These are phyloP conservation scores for Vitellaria paradoxa DNA, from an alignment of 179 eudicot genomes.

Conservation along the genomic window DNA sequence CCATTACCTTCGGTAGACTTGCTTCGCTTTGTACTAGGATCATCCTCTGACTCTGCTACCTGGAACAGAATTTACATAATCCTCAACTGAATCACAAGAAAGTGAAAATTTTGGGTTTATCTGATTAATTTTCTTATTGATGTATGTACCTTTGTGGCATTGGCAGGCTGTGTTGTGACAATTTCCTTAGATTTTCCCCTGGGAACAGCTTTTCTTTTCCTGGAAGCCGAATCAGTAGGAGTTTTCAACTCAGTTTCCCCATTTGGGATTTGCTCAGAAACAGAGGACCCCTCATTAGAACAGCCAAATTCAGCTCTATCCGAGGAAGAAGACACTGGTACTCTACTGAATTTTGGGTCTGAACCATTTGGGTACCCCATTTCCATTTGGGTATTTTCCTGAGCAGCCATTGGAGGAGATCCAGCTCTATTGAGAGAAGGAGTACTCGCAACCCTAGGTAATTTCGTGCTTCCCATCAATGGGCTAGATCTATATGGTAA, in stretches of 20 bases:
- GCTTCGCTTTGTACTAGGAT: constrained; percentile 39
- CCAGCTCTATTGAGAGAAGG: constrained; percentile 48
- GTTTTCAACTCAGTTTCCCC: constrained; percentile 39
- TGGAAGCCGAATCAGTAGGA: constrained; percentile 25
- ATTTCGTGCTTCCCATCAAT: constrained; percentile 29
- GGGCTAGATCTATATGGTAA: constrained; percentile 26
- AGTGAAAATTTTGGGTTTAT: neutral
- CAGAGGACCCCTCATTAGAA: constrained; percentile 60
- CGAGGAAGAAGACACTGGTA: neutral
- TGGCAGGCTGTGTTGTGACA: constrained; percentile 23
- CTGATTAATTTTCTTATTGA: too few relatives aligned
- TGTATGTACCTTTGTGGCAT: constrained; percentile 25
- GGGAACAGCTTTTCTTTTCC: constrained; percentile 66
- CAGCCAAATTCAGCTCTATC: constrained; percentile 19
- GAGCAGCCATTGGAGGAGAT: constrained; percentile 29
- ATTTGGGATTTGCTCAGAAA: constrained; percentile 54
- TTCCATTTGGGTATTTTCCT: constrained; percentile 21
- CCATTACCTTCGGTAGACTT: constrained; percentile 36
- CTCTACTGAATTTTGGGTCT: constrained; percentile 19
- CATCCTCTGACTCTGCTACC: constrained; percentile 41
- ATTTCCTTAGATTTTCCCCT: constrained; percentile 55
- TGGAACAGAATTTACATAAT: constrained; percentile 15
- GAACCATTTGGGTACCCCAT: constrained; percentile 9
- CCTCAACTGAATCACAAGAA: neutral
- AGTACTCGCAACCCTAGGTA: constrained; percentile 59